Base-by-base conservation (phyloP, 345 rosid genomes). In the Murraya paniculata region DNA sequence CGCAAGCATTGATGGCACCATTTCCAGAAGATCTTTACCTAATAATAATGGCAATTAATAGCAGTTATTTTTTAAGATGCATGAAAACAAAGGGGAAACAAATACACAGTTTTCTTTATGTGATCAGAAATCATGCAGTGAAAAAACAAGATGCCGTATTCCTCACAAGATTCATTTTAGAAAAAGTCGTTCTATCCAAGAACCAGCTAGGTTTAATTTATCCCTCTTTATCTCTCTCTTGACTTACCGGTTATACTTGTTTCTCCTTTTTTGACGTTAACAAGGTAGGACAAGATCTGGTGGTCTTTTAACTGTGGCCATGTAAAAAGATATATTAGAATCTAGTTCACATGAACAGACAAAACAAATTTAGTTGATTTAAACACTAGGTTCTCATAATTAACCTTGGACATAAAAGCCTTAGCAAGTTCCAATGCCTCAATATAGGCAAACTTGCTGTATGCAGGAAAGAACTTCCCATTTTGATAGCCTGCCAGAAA, bases 401-500 rank as follows among this genome's bases (percentile, higher is more conserved):
- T 82, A 68, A 85, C 87, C 87, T 80, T 80, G 21, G 77, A 72
- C 27, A 68, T 38, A 77, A 85, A 61, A 64, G 85, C 76, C 68
- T 80, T 77, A 13, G 87, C 83, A 71, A 85, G 82, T 64, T 82
- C 76, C 73, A 85, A 28, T 6, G 64, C 31, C 56, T 80, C 77
- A 74, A 82, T 25, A 68, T 81, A 67, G 45, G 83, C 78, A 74
- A 81, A 67, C 55, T 64, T 71, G 71, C 67, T 59, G 74, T 75
- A 80, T 13, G 80, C 82, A 74, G 85, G 82, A 57, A 75, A 60
- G 21, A 85, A 82, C 71, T 82, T 79, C 72, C 83, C 83, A 71
- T 80, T 78, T 35, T 80, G 80, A 38, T 80, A 72, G 66, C 85
- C 85, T 24, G 87, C 87, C 80, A 85, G 48, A 76, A 79, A 82